phyloP scores from a whole-genome alignment of 345 rosid species.

The Populus euphratica region DNA sequence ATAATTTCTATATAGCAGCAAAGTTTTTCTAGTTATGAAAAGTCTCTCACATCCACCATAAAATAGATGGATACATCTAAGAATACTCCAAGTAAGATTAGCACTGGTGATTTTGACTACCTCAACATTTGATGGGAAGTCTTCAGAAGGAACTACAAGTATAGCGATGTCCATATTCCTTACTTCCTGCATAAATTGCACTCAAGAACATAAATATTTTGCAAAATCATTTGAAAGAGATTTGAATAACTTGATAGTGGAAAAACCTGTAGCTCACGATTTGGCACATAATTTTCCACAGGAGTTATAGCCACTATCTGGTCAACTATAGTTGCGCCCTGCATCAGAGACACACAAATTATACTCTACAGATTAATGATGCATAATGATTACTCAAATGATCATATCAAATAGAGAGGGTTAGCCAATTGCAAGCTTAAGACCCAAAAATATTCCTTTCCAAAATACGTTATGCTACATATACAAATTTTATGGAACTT shows the following conservation, averaged over 20 bases:
- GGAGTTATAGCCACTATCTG: slow-evolving; percentile 60
- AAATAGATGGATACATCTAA: not conserved
- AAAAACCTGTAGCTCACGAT: slow-evolving; percentile 46
- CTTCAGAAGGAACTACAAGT: slow-evolving; percentile 35
- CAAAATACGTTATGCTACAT: not conserved
- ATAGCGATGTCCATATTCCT: slow-evolving; percentile 40
- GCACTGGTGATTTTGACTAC: slow-evolving; percentile 26
- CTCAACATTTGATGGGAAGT: slow-evolving; percentile 37
- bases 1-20: not conserved
- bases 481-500: not conserved
- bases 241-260: slow-evolving; percentile 2
- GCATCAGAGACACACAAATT: slow-evolving; percentile 14
- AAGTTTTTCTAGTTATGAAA: not conserved
- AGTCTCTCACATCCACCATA: not conserved
- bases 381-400: not conserved
- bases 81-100: not conserved
- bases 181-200: slow-evolving; percentile 52
- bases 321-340: slow-evolving; percentile 97
- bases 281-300: slow-evolving; percentile 63
- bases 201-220: slow-evolving; percentile 9
- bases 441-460: not conserved
- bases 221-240: slow-evolving; percentile 11
- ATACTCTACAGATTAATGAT: not conserved
- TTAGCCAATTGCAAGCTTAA: not conserved
- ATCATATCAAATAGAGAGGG: not conserved